phyloP scores from a whole-genome alignment of 1,284 basidiomycete species.

The Athelia sp. region DNA sequence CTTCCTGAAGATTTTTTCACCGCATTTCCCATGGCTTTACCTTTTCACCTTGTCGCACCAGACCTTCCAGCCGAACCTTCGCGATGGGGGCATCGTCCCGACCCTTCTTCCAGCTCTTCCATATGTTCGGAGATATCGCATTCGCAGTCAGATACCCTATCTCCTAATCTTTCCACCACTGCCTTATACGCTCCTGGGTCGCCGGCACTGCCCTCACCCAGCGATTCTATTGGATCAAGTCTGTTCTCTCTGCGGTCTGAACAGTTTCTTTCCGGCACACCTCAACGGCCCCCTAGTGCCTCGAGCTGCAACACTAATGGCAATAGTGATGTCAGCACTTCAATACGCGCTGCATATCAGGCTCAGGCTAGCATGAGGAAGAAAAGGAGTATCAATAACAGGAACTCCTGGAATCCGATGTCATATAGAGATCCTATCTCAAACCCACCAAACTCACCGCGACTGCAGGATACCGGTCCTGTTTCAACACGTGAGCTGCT shows the following conservation, averaged over 20 bases:
- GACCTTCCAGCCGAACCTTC: conserved; percentile 20
- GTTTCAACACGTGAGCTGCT: no score
- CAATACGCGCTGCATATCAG: conserved; percentile 53
- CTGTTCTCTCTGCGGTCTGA: conserved; percentile 19
- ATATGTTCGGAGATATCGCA: conserved; percentile 7
- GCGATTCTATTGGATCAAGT: conserved; percentile 21
- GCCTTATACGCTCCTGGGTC: conserved; percentile 14
- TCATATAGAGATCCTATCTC: no score
- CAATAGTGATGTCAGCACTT: conserved; percentile 31
- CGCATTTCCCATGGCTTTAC: conserved; percentile 61
- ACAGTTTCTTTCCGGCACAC: conserved; percentile 18
- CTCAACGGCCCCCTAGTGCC: conserved; percentile 19
- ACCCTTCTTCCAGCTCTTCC: conserved; percentile 27
- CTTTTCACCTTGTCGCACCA: conserved; percentile 25
- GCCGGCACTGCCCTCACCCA: conserved; percentile 10
- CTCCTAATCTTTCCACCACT: neutral
- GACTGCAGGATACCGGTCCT: no score
- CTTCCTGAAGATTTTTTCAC: conserved; percentile 47
- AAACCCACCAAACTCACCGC: no score
- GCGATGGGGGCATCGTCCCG: conserved; percentile 17
- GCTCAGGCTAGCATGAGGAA: conserved; percentile 48
- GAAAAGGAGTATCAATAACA: conserved; percentile 49
- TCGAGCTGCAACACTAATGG: conserved; percentile 19
- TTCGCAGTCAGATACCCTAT: neutral
- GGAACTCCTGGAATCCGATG: conserved; percentile 45